A percentile compares a stretch with the other conserved stretches of the same genome.
Evolutionary conservation across 257 asterid genomes (phyloP).

Genomic region (Lithospermum erythrorhizon): DNA sequence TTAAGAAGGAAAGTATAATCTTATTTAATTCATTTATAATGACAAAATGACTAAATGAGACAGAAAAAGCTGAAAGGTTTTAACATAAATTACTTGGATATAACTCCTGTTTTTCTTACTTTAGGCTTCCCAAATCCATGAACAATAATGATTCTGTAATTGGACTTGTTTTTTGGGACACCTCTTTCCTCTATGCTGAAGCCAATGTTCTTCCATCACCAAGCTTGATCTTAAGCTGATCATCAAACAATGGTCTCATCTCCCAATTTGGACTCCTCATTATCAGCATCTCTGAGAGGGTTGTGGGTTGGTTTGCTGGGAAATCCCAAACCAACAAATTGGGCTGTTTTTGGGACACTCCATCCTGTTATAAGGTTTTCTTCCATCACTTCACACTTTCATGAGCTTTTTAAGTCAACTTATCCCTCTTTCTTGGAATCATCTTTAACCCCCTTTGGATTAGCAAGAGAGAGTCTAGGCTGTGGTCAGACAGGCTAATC

Average conservation of each 20-base stretch:
- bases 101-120: slow-evolving; percentile 81
- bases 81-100: slow-evolving; percentile 33
- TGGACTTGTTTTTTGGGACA: slow-evolving; percentile 54
- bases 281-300: not conserved
- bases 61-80: not conserved
- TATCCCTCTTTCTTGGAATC: not conserved
- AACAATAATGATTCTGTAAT: slow-evolving; percentile 49
- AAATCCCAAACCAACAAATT: slow-evolving; percentile 14
- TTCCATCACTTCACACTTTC: not conserved
- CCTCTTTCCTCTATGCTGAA: slow-evolving; percentile 77
- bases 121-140: slow-evolving; percentile 91
- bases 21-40: no score
- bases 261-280: not conserved
- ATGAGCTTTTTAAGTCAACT: not conserved
- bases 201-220: slow-evolving; percentile 83
- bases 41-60: no score
- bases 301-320: not conserved
- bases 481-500: slow-evolving; percentile 49
- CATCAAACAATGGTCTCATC: not conserved
- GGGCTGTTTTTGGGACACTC: slow-evolving; percentile 28
- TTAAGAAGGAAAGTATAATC: no score
- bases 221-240: slow-evolving; percentile 43
- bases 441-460: not conserved
- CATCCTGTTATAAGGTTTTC: not conserved
- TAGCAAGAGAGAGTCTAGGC: slow-evolving; percentile 23